Conservation (phyloP, 2,329 filamentous ascomycete species). For the Sporothrix variecibatus region DNA sequence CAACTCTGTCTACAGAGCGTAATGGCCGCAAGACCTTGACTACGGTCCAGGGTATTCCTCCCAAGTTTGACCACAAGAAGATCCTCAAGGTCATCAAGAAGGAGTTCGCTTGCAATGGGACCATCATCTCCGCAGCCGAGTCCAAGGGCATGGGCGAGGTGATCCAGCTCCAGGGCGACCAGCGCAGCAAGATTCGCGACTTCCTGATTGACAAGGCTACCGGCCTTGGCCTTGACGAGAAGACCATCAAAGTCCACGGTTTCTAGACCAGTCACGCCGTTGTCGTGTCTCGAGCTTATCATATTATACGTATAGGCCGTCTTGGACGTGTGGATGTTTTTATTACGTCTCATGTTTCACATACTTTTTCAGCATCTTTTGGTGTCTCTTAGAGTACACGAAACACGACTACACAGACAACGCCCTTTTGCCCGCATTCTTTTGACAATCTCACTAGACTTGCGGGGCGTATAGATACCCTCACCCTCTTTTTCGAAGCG, state of each 20-base stretch:
- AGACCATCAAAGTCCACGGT: conserved; percentile 92
- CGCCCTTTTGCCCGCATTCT: neutral
- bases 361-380: conserved; percentile 2
- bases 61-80: conserved; percentile 99
- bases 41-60: conserved; percentile 96
- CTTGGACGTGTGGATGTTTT: conserved; percentile 10
- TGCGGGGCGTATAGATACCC: conserved; percentile 16
- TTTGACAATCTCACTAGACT: neutral
- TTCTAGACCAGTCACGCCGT: conserved; percentile 49
- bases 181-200: conserved; percentile 70
- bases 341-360: neutral
- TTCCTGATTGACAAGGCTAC: conserved; percentile 96
- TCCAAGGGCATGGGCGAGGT: conserved; percentile 35
- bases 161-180: conserved; percentile 96
- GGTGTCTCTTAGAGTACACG: neutral
- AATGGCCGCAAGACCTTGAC: conserved; percentile 99
- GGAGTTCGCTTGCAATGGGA: conserved; percentile 39
- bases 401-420: conserved; percentile 4
- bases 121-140: conserved; percentile 33
- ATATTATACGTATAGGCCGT: conserved; percentile 15
- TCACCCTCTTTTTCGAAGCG: neutral
- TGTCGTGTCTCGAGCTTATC: conserved; percentile 25
- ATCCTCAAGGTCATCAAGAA: conserved; percentile 99
- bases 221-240: conserved; percentile 88
- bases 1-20: conserved; percentile 66